Base-by-base conservation (phyloP, 2,329 filamentous ascomycete genomes). In the Aureobasidium sp. region DNA sequence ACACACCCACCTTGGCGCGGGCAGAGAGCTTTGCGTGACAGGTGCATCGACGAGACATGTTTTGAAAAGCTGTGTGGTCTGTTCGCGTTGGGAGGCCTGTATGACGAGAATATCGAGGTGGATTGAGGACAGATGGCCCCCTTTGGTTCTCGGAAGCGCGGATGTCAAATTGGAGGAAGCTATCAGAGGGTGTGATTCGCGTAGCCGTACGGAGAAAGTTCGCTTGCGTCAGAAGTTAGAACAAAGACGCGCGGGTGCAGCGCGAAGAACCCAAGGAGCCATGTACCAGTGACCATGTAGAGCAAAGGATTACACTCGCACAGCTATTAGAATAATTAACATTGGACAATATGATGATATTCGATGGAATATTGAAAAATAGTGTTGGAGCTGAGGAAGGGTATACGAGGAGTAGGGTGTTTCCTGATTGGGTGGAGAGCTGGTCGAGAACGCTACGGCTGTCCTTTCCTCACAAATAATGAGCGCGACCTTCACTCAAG, bases 81-180 rank as follows among this genome's bases (percentile, higher is more conserved):
- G 32, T 15, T 52, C 10, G 13, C 15, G n/a, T 26, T 39, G 32
- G 52, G 37, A 24, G 20, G 53, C 27, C 53, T 57, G 53, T 51
- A 43, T 51, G 34, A 51, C 57, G 36, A 51, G 27, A 43, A n/a
- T n/a, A 17, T 13, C 24, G 57, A 50, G 32, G 34, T 44, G 43
- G n/a, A 48, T 50, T 51, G 57, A 60, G 57, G 20, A 60, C 57
- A 60, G 34, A 60, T 50, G 26, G 56, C 56, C 26, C 36, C 46
- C 46, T 13, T 59, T 57, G 29, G 32, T 29, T 27, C 55, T 39
- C 57, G 57, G 57, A 60, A 60, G 57, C 46, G 46, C 57, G 57
- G 57, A 60, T 60, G 55, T 46, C 53, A 59, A 59, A 59, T 48
- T 59, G 55, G 15, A 59, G 43, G 55, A 48, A 59, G 55, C 32